Base-by-base conservation (phyloP, 805 yeast species). In the Kodamaea neixiangensis region DNA sequence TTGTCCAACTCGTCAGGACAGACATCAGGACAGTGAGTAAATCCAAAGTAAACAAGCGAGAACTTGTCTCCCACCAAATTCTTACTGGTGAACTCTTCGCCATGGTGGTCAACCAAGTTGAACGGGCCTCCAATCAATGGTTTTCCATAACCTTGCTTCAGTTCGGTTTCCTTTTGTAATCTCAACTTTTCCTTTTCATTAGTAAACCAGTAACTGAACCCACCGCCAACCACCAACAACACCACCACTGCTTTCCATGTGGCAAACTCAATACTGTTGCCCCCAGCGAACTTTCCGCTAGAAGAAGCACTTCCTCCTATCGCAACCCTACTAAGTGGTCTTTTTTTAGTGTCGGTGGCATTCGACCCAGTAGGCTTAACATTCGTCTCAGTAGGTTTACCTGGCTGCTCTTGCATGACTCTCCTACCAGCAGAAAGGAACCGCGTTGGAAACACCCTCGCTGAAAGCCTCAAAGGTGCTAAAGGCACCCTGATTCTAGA, bases 1-100 rank as follows among this genome's bases (percentile, higher is more conserved):
- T 93, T 89, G 67, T 94, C 99, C 53, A 94, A 79, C 67, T 94
- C 99, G 68, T 94, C 99, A 9, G 99, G 99, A 69, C 99, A 94
- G 48, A 94, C 92, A 70, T 94, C 99, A 5, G 99, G 99, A 72
- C 99, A 94, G 71, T 92, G 92, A 3, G 97, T 88, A 74, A 94
- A 94, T 0, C 99, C 99, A 71, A 94, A 94, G 67, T 94, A 94
- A n/a, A 93, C 68, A 43, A 94, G 73, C 9, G 93, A 82, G 69
- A 91, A 94, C 65, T 82, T 86, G 50, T 71, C 66, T 31, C 92
- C 94, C 54, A 80, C 69, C 62, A 94, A 72, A 59, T 93, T 78
- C 54, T 89, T 76, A 21, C 90, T 83, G 1, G 97, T 90, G 68
- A 94, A 94, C 15, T 66, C 68, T 21, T 86, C 69, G 35, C 92